Percentiles rank a stretch among this genome's conserved stretches.
phyloP scores from a whole-genome alignment of 352 stramenopile genomes.

The Pythium dissimile region DNA sequence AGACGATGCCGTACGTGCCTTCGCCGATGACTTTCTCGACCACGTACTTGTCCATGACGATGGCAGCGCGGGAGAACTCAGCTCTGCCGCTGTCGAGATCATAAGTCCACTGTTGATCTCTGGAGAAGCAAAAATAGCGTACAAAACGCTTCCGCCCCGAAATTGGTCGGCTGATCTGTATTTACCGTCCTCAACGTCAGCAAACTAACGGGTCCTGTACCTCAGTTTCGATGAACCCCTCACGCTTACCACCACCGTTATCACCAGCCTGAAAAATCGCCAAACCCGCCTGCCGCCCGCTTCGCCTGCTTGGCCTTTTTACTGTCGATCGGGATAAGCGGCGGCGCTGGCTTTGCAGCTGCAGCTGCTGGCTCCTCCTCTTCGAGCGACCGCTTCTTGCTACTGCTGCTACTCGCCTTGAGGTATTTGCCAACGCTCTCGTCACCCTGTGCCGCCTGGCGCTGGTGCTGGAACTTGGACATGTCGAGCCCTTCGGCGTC shows the following conservation, averaged over 20 bases:
- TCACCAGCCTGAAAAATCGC: slow-evolving; percentile 80
- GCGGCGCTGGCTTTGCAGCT: slow-evolving; percentile 6
- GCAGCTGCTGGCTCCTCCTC: background rate
- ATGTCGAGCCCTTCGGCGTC: slow-evolving; percentile 60
- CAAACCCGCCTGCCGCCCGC: slow-evolving; percentile 41
- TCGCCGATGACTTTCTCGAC: slow-evolving; percentile 82
- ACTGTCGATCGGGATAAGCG: slow-evolving; percentile 60
- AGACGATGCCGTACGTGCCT: slow-evolving; percentile 81
- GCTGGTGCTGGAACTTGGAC: slow-evolving; percentile 40
- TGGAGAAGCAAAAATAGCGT: background rate
- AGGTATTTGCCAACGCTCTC: slow-evolving; percentile 75
- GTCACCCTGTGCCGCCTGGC: slow-evolving; percentile 27
- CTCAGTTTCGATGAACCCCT: background rate
- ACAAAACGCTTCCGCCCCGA: too few relatives aligned
- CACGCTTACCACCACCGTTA: background rate
- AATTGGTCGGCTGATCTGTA: too few relatives aligned
- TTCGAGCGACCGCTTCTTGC: slow-evolving; percentile 16
- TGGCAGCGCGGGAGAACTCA: background rate
- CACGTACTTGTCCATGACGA: slow-evolving; percentile 72
- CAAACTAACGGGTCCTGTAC: too few relatives aligned
- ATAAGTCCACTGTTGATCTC: too few relatives aligned
- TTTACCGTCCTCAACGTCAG: too few relatives aligned
- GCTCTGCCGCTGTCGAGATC: too few relatives aligned
- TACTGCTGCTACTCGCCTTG: slow-evolving; percentile 18
- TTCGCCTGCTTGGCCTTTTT: slow-evolving; percentile 66